These are phyloP conservation scores for Tephrocybe sp. DNA, from an alignment of 768 basidiomycete species.

Conservation along the genomic window DNA sequence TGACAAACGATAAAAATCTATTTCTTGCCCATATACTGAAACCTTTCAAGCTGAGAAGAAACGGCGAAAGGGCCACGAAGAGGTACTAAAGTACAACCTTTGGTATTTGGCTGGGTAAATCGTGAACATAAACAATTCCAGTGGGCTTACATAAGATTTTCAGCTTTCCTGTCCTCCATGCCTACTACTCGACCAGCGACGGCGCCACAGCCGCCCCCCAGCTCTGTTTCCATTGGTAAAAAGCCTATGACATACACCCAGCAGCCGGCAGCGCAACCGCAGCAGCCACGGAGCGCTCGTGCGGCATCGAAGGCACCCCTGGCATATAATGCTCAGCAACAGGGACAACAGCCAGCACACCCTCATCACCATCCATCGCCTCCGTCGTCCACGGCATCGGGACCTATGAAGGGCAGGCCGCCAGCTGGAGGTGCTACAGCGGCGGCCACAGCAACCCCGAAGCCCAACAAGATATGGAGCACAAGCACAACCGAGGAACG, in stretches of 20 bases:
- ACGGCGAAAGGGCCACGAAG: not conserved
- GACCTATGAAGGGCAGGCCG: conserved; percentile 29
- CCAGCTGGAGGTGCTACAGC: conserved; percentile 32
- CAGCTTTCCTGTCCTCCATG: conserved; percentile 25
- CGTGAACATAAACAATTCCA: conserved; percentile 13
- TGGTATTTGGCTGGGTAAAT: conserved; percentile 19
- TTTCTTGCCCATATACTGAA: not conserved
- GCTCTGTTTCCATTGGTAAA: conserved; percentile 87
- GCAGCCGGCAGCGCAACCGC: conserved; percentile 33
- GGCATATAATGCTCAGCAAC: conserved; percentile 35
- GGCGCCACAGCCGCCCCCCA: conserved; percentile 49
- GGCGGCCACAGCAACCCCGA: conserved; percentile 36
- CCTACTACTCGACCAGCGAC: conserved; percentile 23
- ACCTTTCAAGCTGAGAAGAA: not conserved
- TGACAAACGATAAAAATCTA: not conserved
- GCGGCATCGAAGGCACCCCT: conserved; percentile 48
- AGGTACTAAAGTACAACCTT: not conserved
- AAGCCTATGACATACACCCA: conserved; percentile 81
- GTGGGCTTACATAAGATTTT: conserved; percentile 27
- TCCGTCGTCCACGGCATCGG: conserved; percentile 43
- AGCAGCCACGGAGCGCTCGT: conserved; percentile 43
- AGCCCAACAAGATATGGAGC: conserved; percentile 89
- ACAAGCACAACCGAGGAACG: conserved; percentile 91
- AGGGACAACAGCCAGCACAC: conserved; percentile 33
- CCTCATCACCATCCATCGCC: conserved; percentile 46